phyloP scores from a whole-genome alignment of 352 stramenopile genomes.

The Globisporangium canariense region DNA sequence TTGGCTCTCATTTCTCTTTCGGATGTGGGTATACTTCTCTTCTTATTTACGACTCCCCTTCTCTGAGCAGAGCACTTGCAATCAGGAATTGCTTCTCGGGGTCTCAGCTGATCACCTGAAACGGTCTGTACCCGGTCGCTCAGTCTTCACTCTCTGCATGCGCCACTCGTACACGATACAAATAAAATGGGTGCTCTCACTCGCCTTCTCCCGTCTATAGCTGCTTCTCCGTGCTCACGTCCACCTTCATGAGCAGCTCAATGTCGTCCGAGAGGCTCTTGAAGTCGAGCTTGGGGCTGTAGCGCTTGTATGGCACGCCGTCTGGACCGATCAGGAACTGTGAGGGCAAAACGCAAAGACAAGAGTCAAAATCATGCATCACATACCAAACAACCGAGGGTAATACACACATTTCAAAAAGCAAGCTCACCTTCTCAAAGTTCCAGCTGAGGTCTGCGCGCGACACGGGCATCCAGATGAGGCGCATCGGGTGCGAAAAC shows the following conservation, averaged over 20 bases:
- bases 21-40: no score
- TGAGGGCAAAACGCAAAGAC: not conserved
- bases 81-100: no score
- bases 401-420: not conserved
- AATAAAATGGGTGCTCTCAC: constrained; percentile 11
- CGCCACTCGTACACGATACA: constrained; percentile 5
- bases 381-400: not conserved
- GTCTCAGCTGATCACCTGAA: no score
- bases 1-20: no score
- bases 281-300: constrained; percentile 73
- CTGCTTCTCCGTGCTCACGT: constrained; percentile 35
- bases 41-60: no score
- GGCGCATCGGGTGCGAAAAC: constrained; percentile 78
- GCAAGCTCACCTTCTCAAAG: constrained; percentile 66
- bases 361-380: constrained; percentile 3
- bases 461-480: constrained; percentile 84
- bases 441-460: constrained; percentile 80
- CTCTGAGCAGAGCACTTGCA: no score
- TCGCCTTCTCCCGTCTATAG: constrained; percentile 6
- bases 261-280: constrained; percentile 66
- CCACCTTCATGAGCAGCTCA: constrained; percentile 49
- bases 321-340: constrained; percentile 78
- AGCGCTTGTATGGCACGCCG: constrained; percentile 75
- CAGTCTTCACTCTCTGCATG: not conserved
- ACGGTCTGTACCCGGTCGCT: not conserved